Evolutionary conservation across 805 yeast genomes (phyloP).

Genomic region (Suhomyces prunicola): DNA sequence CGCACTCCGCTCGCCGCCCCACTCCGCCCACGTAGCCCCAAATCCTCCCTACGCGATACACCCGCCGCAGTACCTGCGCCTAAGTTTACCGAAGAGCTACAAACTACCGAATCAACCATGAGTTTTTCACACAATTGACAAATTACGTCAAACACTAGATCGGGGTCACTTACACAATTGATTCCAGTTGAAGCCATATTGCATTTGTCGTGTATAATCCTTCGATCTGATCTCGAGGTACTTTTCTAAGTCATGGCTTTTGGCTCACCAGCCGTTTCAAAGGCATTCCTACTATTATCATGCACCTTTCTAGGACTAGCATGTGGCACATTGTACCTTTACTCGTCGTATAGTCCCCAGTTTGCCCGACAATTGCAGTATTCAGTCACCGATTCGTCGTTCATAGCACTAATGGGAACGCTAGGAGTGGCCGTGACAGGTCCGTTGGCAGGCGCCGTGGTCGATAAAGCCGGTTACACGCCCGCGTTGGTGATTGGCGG

Average conservation of each 20-base stretch:
- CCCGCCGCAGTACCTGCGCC: background rate
- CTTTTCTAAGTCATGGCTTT: background rate
- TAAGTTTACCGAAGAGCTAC: background rate
- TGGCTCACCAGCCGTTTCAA: conserved; percentile 15
- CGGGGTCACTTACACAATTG: too few species aligned
- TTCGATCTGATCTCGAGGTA: too few species aligned
- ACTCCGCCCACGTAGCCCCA: background rate
- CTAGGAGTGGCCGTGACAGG: conserved; percentile 64
- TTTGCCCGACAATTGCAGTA: conserved; percentile 56
- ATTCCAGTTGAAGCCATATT: too few species aligned
- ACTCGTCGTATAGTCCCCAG: conserved; percentile 78
- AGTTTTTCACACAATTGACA: background rate
- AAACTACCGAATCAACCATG: background rate
- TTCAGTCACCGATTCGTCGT: conserved; percentile 59
- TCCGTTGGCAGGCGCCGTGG: conserved; percentile 63
- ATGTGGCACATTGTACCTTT: conserved; percentile 74
- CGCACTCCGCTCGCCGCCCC: background rate
- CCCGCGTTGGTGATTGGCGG: conserved; percentile 52
- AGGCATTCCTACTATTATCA: conserved; percentile 20
- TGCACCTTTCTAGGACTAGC: conserved; percentile 46
- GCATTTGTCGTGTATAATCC: too few species aligned
- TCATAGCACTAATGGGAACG: conserved; percentile 65
- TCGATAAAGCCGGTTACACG: conserved; percentile 62
- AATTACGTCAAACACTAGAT: background rate
- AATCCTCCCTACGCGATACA: background rate